These are phyloP conservation scores for Rhizopogon parksii DNA, from an alignment of 1,284 basidiomycete species.

Conservation along the genomic window DNA sequence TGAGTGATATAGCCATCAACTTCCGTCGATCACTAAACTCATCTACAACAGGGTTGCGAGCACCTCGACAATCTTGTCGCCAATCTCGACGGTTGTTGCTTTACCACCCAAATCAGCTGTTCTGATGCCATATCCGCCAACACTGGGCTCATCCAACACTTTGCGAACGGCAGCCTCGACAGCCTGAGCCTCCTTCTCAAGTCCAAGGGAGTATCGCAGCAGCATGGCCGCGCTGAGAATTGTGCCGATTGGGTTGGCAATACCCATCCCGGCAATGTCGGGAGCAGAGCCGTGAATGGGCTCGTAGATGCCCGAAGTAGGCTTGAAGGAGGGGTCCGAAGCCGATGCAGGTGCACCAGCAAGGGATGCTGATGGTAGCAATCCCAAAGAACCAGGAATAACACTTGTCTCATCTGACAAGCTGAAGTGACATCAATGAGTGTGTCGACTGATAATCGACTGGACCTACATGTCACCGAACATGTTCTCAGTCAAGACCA, in stretches of 20 bases:
- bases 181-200: slow-evolving; percentile 75
- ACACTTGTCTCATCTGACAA: slow-evolving; percentile 95
- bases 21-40: not conserved
- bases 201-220: slow-evolving; percentile 88
- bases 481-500: slow-evolving; percentile 91
- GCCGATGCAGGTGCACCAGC: slow-evolving; percentile 83
- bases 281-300: slow-evolving; percentile 95
- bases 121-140: slow-evolving; percentile 75
- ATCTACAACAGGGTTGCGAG: slow-evolving; percentile 58
- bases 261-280: slow-evolving; percentile 91
- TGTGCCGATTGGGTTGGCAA: slow-evolving; percentile 96
- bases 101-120: slow-evolving; percentile 88
- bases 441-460: slow-evolving; percentile 9
- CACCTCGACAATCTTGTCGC: slow-evolving; percentile 77
- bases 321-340: slow-evolving; percentile 59
- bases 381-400: slow-evolving; percentile 94
- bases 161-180: slow-evolving; percentile 88
- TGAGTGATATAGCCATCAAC: not conserved
- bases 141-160: slow-evolving; percentile 69
- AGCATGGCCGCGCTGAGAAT: slow-evolving; percentile 96
- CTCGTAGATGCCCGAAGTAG: slow-evolving; percentile 87
- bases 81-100: slow-evolving; percentile 71
- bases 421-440: slow-evolving; percentile 36
- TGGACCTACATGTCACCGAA: slow-evolving; percentile 88
- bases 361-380: slow-evolving; percentile 93